Evolutionary conservation across 192 early-diverging fungal genomes (phyloP).

Genomic region (Obelidium mucronatum): DNA sequence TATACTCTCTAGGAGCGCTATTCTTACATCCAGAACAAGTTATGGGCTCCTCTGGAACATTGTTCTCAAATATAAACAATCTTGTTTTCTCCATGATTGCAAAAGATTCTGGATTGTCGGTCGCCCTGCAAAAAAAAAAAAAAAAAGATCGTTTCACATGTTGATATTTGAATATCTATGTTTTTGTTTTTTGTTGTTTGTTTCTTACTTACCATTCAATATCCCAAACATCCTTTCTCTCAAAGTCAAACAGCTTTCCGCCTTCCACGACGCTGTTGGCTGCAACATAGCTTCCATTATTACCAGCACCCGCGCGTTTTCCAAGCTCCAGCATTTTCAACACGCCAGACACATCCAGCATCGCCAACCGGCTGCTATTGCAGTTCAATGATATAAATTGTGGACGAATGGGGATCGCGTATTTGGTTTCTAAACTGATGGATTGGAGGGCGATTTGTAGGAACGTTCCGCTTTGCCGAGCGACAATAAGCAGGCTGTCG

Average conservation of each 20-base stretch:
- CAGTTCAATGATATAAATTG: conserved; percentile 54
- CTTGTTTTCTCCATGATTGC: conserved; percentile 67
- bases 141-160: neutral
- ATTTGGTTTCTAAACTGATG: conserved; percentile 57
- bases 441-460: conserved; percentile 58
- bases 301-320: conserved; percentile 8
- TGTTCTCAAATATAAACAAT: conserved; percentile 61
- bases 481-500: conserved; percentile 54
- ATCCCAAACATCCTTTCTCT: conserved; percentile 70
- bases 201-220: conserved; percentile 50
- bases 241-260: conserved; percentile 58
- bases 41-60: conserved; percentile 64
- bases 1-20: neutral
- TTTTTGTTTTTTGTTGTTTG: too few species aligned
- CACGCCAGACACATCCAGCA: conserved; percentile 60
- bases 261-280: neutral
- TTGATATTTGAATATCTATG: too few species aligned
- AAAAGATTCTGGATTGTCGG: conserved; percentile 63
- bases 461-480: conserved; percentile 55
- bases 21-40: conserved; percentile 61
- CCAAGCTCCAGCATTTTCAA: conserved; percentile 60
- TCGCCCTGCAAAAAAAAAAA: conserved; percentile 42
- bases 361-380: conserved; percentile 45
- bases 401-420: conserved; percentile 45
- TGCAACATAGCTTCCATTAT: conserved; percentile 5